Conservation (phyloP, 2,329 filamentous ascomycete genomes). For the Akanthomyces muscarius region DNA sequence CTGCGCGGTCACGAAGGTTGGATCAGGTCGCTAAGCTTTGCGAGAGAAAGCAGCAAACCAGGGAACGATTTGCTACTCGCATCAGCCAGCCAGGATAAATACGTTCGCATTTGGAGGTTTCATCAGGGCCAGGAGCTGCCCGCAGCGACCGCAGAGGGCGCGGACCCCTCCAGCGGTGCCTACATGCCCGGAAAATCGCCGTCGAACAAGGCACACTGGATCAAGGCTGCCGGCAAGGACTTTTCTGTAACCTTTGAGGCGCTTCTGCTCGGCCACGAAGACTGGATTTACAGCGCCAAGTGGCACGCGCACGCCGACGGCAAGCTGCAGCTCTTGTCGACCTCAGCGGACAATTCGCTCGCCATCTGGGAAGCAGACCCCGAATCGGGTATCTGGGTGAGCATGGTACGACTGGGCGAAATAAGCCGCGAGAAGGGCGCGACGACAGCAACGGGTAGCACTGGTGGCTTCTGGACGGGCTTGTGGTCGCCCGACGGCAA, state of each 20-base stretch:
- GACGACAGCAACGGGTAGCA: slow-evolving; percentile 92
- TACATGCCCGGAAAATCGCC: slow-evolving; percentile 66
- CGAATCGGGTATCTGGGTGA: slow-evolving; percentile 86
- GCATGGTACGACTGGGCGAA: slow-evolving; percentile 79
- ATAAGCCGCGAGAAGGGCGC: slow-evolving; percentile 94
- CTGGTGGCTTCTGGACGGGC: slow-evolving; percentile 94
- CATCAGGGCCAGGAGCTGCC: slow-evolving; percentile 65
- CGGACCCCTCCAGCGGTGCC: slow-evolving; percentile 55
- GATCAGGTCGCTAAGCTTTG: slow-evolving; percentile 82
- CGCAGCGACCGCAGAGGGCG: slow-evolving; percentile 46
- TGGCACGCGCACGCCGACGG: slow-evolving; percentile 58
- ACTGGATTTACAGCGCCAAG: slow-evolving; percentile 90
- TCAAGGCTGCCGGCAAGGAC: slow-evolving; percentile 57
- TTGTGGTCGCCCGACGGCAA: slow-evolving; percentile 79
- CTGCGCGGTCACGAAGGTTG: slow-evolving; percentile 90
- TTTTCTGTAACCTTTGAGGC: slow-evolving; percentile 92
- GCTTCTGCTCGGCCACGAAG: slow-evolving; percentile 88
- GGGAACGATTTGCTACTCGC: slow-evolving; percentile 73
- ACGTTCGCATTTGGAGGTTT: slow-evolving; percentile 88
- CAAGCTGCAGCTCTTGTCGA: slow-evolving; percentile 72
- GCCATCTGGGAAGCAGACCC: slow-evolving; percentile 88
- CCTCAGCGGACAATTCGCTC: slow-evolving; percentile 92
- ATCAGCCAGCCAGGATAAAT: slow-evolving; percentile 96
- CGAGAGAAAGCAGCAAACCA: slow-evolving; percentile 51
- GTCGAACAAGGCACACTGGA: slow-evolving; percentile 82